A percentile compares a stretch with the other conserved stretches of the same genome.
phyloP scores from a whole-genome alignment of 2,329 filamentous ascomycete genomes.

The Purpureocillium lavendulum region DNA sequence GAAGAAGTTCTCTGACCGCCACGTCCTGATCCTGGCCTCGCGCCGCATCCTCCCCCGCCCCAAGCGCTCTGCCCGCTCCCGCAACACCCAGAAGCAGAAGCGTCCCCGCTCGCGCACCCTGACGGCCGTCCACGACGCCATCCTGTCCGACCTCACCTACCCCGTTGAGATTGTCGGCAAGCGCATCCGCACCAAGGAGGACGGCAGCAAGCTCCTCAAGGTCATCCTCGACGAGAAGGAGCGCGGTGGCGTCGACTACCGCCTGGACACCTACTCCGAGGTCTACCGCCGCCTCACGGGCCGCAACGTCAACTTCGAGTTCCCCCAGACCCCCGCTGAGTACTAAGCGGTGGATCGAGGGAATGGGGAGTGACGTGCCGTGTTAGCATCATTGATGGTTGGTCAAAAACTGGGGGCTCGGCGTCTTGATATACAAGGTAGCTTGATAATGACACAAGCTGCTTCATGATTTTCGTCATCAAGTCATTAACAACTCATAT shows the following conservation, averaged over 20 bases:
- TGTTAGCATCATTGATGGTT: slow-evolving; percentile 26
- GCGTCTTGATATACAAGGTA: slow-evolving; percentile 40
- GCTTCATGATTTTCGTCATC: slow-evolving; percentile 26
- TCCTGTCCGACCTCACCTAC: slow-evolving; percentile 97
- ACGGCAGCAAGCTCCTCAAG: slow-evolving; percentile 97
- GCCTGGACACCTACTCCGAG: slow-evolving; percentile 98
- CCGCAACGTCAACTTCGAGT: slow-evolving; percentile 96
- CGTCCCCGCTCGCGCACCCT: slow-evolving; percentile 95
- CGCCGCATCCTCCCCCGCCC: slow-evolving; percentile 98
- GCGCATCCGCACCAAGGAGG: slow-evolving; percentile 97
- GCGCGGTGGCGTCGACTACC: slow-evolving; percentile 97
- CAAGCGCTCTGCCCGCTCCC: slow-evolving; percentile 94
- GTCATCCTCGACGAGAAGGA: slow-evolving; percentile 99
- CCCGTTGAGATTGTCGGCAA: slow-evolving; percentile 99
- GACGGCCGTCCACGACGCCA: slow-evolving; percentile 97
- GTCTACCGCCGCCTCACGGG: slow-evolving; percentile 98
- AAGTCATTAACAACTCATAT: slow-evolving; percentile 13
- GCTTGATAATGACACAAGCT: slow-evolving; percentile 41
- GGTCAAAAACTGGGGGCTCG: slow-evolving; percentile 32
- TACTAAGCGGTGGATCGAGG: slow-evolving; percentile 52
- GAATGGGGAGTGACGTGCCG: slow-evolving; percentile 20
- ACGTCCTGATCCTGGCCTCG: slow-evolving; percentile 97
- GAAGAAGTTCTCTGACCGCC: slow-evolving; percentile 99
- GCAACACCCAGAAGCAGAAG: slow-evolving; percentile 97
- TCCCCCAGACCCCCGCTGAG: slow-evolving; percentile 79